A percentile compares a stretch with the other conserved stretches of the same genome.
Conservation (phyloP, 176 grass and related monocot genomes). For the Tillandsia fasciculata region DNA sequence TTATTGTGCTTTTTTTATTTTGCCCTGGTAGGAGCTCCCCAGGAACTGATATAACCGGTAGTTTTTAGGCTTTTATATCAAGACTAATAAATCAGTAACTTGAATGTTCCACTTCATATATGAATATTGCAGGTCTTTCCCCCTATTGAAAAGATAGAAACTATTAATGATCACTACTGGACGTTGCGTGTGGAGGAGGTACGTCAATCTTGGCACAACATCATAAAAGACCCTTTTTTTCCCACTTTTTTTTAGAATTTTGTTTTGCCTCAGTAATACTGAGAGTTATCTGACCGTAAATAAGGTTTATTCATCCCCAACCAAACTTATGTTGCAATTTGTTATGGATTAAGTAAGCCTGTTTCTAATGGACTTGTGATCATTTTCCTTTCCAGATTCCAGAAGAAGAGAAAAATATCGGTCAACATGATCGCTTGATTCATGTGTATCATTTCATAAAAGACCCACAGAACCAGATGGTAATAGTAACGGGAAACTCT, state of each 20-base stretch:
- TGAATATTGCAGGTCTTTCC: constrained; percentile 66
- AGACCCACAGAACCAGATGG: constrained; percentile 90
- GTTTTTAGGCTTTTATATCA: too few relatives aligned
- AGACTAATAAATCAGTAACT: background rate
- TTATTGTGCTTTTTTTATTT: too few relatives aligned
- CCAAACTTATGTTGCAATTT: background rate
- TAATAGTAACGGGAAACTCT: constrained; percentile 23
- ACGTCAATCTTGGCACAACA: constrained; percentile 6
- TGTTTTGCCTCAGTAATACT: background rate
- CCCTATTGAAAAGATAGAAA: constrained; percentile 88
- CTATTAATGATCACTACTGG: constrained; percentile 99
- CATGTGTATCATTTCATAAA: constrained; percentile 94
- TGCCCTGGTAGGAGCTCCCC: too few relatives aligned
- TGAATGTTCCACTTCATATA: background rate
- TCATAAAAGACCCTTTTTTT: constrained; percentile 8
- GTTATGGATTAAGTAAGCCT: background rate
- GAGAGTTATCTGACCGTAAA: background rate
- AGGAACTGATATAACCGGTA: too few relatives aligned
- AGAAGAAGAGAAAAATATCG: constrained; percentile 90
- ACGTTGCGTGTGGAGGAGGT: constrained; percentile 96
- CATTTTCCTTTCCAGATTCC: constrained; percentile 55
- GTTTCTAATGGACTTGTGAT: background rate
- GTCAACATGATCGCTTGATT: constrained; percentile 83
- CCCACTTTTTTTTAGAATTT: background rate
- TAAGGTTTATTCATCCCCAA: background rate